Evolutionary conservation across 768 basidiomycete species (phyloP), one percentile per base, ranked within the genome.

Genomic region (Candolleomyces efflorescens): DNA sequence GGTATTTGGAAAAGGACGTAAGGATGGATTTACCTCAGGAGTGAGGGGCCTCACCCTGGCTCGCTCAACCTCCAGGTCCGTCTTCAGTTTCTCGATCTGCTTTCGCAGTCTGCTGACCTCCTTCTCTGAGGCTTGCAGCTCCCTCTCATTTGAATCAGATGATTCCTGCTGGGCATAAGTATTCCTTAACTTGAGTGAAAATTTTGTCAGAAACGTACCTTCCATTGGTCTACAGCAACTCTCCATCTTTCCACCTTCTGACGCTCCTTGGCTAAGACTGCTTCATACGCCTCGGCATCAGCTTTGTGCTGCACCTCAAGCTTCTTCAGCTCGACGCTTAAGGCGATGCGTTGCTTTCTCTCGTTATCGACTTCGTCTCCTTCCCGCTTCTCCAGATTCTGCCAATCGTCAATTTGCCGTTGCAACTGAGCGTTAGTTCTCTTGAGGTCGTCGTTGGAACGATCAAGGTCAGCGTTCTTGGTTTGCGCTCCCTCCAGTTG

Each of bases 331-430:
- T 82, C 71, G 2, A 80, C 69, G 56, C 90, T 85, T 11, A 90
- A 73, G 32, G 84, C 80, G 10, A 78, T 71, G 10, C 81, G 80
- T 55, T 76, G 73, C 65, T 83, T 85, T 43, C 83, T 77, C 53
- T 79, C 70, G 5, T 71, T 68, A 53, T 86, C 87, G 9, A 79
- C 73, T 32, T 87, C 84, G 17, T 74, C 80, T 11, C 79, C 83
- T 48, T 83, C 87, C 49, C 82, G 84, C 24, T 73, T 83, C 64
- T 90, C 90, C 17, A 89, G 68, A 24, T 69, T 78, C 64, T 87
- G 78, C 87, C 87, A 90, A 64, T 85, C 82, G 43, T 81, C 80
- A 9, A 91, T 71, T 62, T 92, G 89, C 15, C 79, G 78, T 51
- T 80, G 78, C 38, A 90, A 72, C 43, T 86, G 80, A 4, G 71